A percentile compares a stretch with the other conserved stretches of the same genome.
These are phyloP conservation scores for Daucus carota DNA, from an alignment of 129 eudicot species.

Conservation along the genomic window DH1_v3.0 NC_030387.2:2339001-2339500, in stretches of 20 bases:
- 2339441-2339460: neutral
- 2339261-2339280: neutral
- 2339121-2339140: neutral
- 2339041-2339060: too few relatives aligned
- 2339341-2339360: neutral
- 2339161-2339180: too few relatives aligned
- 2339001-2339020: too few relatives aligned
- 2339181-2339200: too few relatives aligned
- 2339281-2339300: neutral
- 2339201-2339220: too few relatives aligned
- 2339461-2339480: neutral
- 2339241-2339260: neutral
- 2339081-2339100: too few relatives aligned
- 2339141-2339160: neutral
- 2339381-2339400: neutral
- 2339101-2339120: neutral
- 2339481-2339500: too few relatives aligned
- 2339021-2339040: too few relatives aligned
- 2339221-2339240: too few relatives aligned
- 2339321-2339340: neutral
- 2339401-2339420: neutral
- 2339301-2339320: neutral
- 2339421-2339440: neutral
- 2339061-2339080: too few relatives aligned
- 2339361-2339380: neutral